Conservation (phyloP, 208 protist species). For the Angomonas desouzai region DNA sequence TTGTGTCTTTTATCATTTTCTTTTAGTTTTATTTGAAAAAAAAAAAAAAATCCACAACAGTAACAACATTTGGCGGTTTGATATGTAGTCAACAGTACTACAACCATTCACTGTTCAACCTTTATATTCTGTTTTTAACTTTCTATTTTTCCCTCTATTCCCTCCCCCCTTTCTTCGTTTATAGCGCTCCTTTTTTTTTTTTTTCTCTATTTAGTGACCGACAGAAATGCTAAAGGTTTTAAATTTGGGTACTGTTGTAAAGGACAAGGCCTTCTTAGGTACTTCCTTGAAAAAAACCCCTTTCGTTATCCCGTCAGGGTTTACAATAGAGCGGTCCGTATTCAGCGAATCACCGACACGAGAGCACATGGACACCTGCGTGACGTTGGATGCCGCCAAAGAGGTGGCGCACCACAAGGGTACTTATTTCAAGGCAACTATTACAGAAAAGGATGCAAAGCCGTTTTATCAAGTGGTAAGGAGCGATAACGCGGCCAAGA, state of each 20-base stretch:
- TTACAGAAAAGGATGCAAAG: slow-evolving; percentile 15
- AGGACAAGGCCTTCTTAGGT: slow-evolving; percentile 23
- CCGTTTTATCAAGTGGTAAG: slow-evolving; percentile 51
- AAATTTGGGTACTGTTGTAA: slow-evolving; percentile 37
- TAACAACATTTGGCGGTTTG: too few species aligned
- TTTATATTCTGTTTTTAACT: too few species aligned
- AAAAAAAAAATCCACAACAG: slow-evolving; percentile 17
- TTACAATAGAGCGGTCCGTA: slow-evolving; percentile 51
- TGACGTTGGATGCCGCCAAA: not conserved
- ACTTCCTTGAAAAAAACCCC: slow-evolving; percentile 16
- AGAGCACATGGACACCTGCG: not conserved
- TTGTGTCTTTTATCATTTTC: slow-evolving; percentile 14
- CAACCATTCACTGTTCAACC: too few species aligned
- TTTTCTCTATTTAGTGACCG: slow-evolving; percentile 9
- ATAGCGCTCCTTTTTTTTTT: slow-evolving; percentile 5
- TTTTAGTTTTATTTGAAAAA: slow-evolving; percentile 15
- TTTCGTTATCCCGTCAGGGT: slow-evolving; percentile 43
- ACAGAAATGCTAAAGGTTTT: slow-evolving; percentile 22
- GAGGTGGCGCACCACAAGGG: not conserved
- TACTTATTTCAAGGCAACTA: slow-evolving; percentile 41
- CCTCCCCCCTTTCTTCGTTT: slow-evolving; percentile 12
- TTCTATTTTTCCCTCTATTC: too few species aligned
- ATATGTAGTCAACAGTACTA: too few species aligned
- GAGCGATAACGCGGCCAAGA: slow-evolving; percentile 48
- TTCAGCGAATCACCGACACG: slow-evolving; percentile 21